Base-by-base conservation (phyloP, 1,284 basidiomycete genomes). In the Rhizoctonia solani region DNA sequence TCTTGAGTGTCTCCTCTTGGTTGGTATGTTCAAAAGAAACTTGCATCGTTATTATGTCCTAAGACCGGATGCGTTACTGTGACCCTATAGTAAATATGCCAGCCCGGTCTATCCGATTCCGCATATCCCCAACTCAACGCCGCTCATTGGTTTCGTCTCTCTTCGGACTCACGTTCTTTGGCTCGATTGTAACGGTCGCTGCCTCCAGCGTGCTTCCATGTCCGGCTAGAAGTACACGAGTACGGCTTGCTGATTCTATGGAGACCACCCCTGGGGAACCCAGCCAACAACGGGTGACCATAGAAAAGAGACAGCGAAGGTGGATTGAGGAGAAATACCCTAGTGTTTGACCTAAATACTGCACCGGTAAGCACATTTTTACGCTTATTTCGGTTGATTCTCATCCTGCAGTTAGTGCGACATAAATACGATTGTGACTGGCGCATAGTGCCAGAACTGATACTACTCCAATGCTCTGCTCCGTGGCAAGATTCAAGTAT, bases 161-260 rank as follows among this genome's bases (percentile, higher is more conserved):
- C 69, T 93, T 93, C 76, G 86, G 83, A 71, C 77, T 89, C 73
- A 92, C 90, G 2, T 90, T 89, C 76, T 78, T 90, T 74, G 88
- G 87, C 21, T 83, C 88, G 21, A 81, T 92, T 68, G 70, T 89
- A 69, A 92, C 90, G 53, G 90, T 93, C n/a, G 87, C 88, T 4
- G 88, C 87, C 23, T 90, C 89, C 21, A 85, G 83, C 73, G 79
- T 91, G 47, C 78, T 92, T 42, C 89, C 90, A 69, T 92, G 90
- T 73, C 90, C 90, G 8, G 88, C 84, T 14, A 66, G 50, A 27
- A 69, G 54, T 25, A 47, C 61, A 19, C 53, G 53, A 29, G 49
- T 66, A 61, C 50, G 50, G 9, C 58, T 50, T 8, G 68, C 50
- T 21, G 50, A 54, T 30, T 23, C 46, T n/a, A 52, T 54, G 30